Conservation (phyloP, 2,329 filamentous ascomycete species). For the Sclerotinia minor region DNA sequence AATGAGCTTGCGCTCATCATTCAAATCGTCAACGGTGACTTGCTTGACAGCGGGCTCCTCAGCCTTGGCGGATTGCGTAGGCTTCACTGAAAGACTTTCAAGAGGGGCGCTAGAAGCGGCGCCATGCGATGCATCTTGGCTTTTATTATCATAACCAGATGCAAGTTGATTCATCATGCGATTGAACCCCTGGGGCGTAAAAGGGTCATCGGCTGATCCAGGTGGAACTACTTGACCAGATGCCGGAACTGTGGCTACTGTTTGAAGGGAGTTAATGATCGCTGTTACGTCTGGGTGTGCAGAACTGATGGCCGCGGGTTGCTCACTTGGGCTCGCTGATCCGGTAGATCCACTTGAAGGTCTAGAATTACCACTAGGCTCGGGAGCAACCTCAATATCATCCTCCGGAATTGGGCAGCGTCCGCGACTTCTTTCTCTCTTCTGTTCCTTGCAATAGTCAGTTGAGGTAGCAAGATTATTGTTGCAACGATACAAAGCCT, state of each 20-base stretch:
- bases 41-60: slow-evolving; percentile 28
- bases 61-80: slow-evolving; percentile 20
- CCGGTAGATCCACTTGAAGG: slow-evolving; percentile 33
- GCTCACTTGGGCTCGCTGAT: slow-evolving; percentile 38
- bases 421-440: slow-evolving; percentile 58
- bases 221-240: slow-evolving; percentile 9
- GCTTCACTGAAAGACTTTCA: slow-evolving; percentile 19
- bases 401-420: slow-evolving; percentile 67
- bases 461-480: slow-evolving; percentile 60
- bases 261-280: slow-evolving; percentile 31
- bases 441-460: slow-evolving; percentile 74
- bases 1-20: slow-evolving; percentile 70
- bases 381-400: slow-evolving; percentile 50
- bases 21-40: slow-evolving; percentile 74
- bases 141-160: slow-evolving; percentile 17
- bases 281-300: slow-evolving; percentile 22
- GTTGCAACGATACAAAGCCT: slow-evolving; percentile 81
- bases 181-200: slow-evolving; percentile 30
- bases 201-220: slow-evolving; percentile 10
- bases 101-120: slow-evolving; percentile 12
- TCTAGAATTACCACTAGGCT: slow-evolving; percentile 29
- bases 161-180: slow-evolving; percentile 29
- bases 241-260: slow-evolving; percentile 20
- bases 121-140: not conserved
- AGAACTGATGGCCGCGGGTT: slow-evolving; percentile 31